Conservation (phyloP, 768 basidiomycete genomes). For the Arthromyces matolae region DNA sequence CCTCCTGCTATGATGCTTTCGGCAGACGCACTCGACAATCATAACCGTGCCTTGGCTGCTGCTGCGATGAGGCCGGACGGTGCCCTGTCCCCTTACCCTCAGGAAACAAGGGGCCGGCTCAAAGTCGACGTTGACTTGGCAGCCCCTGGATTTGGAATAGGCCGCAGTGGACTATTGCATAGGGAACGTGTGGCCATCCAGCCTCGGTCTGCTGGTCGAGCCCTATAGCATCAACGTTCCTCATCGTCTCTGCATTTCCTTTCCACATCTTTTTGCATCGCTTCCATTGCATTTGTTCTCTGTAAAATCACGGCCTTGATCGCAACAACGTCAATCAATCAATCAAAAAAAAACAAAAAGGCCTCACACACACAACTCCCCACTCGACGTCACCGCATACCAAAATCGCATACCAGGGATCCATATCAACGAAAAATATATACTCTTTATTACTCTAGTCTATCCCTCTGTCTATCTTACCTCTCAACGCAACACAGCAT, state of each 20-base stretch:
- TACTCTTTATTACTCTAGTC: too few relatives aligned
- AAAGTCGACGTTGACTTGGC: constrained; percentile 45
- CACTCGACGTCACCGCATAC: too few relatives aligned
- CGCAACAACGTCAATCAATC: too few relatives aligned
- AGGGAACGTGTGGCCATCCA: constrained; percentile 30
- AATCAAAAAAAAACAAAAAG: too few relatives aligned
- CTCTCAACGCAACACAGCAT: not conserved
- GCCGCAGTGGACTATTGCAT: constrained; percentile 59
- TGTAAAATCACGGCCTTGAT: constrained; percentile 1
- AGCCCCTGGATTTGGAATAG: constrained; percentile 61
- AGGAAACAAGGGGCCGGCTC: constrained; percentile 49
- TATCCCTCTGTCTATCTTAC: constrained; percentile 1
- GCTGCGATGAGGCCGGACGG: constrained; percentile 21
- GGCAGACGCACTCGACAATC: constrained; percentile 27
- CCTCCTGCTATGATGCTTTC: constrained; percentile 44
- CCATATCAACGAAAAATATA: constrained; percentile 7
- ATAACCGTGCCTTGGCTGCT: constrained; percentile 22
- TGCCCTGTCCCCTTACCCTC: constrained; percentile 20
- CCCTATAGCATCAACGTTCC: constrained; percentile 8
- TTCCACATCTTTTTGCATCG: too few relatives aligned
- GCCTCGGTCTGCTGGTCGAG: constrained; percentile 14
- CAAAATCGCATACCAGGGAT: constrained; percentile 11
- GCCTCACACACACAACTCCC: too few relatives aligned
- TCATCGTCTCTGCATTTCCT: constrained; percentile 2
- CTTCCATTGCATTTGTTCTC: constrained; percentile 6